Base-by-base conservation (phyloP, 2,329 filamentous ascomycete genomes). In the Fusarium sp. region DNA sequence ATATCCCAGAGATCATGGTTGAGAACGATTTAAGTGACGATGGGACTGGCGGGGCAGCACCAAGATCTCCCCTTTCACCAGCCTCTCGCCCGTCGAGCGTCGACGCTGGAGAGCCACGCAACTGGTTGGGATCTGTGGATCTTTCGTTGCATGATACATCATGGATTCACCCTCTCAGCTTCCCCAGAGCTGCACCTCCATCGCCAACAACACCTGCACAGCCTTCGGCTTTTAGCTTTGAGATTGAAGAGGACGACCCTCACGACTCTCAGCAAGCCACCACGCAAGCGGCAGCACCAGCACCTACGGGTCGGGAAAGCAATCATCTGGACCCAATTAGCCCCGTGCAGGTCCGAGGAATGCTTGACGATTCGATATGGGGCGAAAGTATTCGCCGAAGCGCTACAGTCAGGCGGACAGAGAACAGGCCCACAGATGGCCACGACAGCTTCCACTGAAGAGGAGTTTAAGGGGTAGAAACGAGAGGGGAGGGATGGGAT, bases 291-390 rank as follows among this genome's bases (percentile, higher is more conserved):
- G 87, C 85, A 76, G 88, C 88, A 72, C 83, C 63, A 43, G 67
- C 46, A 31, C 65, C 64, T 16, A 53, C 90, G 44, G 87, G 89
- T 25, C 91, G 78, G 84, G 90, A 94, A 60, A 93, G 89, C 23
- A 58, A 59, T 41, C 63, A 70, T 39, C 30, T 70, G 28, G 67
- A 71, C 16, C 44, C 58, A 14, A 61, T 46, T 31, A 72, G 55
- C 45, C 75, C 90, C 91, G 88, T 90, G 49, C 91, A 94, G 74
- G 92, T 97, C 71, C 88, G 94, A 78, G 90, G 94, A 71, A 92
- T 96, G 77, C 86, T 98, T 57, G 93, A 96, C 75, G 92, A 95
- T 75, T 96, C 93, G 19, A 91, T 92, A 18, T 98, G 95, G 95
- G 93, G 95, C 53, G 93, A 97, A 81, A 97, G 93, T 83, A 94